Evolutionary conservation across 2,329 filamentous ascomycete genomes (phyloP), one percentile per base, ranked within the genome.

Genomic region (Drechslera avenae): DNA sequence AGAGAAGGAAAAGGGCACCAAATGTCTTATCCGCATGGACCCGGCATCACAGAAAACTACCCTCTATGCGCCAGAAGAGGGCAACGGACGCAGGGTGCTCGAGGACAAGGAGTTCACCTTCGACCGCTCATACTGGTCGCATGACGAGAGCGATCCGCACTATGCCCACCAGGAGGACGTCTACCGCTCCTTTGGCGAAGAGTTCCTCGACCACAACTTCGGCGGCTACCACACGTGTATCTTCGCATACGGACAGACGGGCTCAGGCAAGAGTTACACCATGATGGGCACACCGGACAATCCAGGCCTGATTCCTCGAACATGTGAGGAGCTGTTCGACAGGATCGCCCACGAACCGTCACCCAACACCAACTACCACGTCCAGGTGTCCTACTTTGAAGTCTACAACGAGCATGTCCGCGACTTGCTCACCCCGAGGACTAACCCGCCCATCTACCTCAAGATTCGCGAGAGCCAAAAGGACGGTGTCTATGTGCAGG

Each of bases 381-480:
- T 99, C 59, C 89, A 94, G 57, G 94, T 97, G 21, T 97, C 92
- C 3, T 99, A 99, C 78, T 97, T 99, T 68, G 94, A 99, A 73
- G 94, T 99, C 55, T 99, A 99, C 83, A 99, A 99, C 75, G 94
- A 99, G 77, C 94, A 97, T 75, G 94, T 99, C 41, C 90, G 94
- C 51, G 94, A 99, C 71, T 79, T 99, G 30, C 84, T 99, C 37
- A 88, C 91, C 0, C 90, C 92, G 9, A 83, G 88, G 21, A 88
- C 86, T 48, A 88, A 89, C 56, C 81, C 89, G 4, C 90, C 92
- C 1, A 88, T 95, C 71, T 97, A 97, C 73, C 88, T 99, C 65
- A 97, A 97, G 76, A 96, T 99, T 68, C 88, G 94, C 67, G 94
- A 99, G 78, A 96, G 91, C 14, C 93, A 92, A 14, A 91, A 87